Base-by-base conservation (phyloP, 2,329 filamentous ascomycete species). In the Colletotrichum cuscutae region DNA sequence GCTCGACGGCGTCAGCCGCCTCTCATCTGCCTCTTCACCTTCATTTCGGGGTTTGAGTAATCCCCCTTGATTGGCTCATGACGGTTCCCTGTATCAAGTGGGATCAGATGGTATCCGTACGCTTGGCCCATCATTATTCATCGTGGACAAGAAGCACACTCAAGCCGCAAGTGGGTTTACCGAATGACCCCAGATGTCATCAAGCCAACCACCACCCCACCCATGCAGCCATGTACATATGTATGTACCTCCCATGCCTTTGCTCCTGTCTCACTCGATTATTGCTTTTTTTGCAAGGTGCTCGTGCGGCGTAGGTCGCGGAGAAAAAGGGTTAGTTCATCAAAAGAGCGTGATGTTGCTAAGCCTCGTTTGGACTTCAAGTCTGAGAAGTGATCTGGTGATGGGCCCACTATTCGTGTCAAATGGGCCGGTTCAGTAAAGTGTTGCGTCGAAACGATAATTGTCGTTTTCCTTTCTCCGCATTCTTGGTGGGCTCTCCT, bases 331-430 rank as follows among this genome's bases (percentile, higher is more conserved):
- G 54, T 12, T 54, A 53, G 59, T 24, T 46, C 32, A 11, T n/a
- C 37, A 53, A 11, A 53, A n/a, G 59, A 68, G 19, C 42, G 42
- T 49, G 42, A 49, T 49, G 37, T 49, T 49, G 59, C 65, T 59
- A 64, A 60, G 46, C 66, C 70, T 59, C 54, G n/a, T 70, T 65
- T n/a, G 54, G 53, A 65, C 53, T 35, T 53, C 24, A 35, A 56
- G 32, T 69, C 53, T 64, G 52, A 68, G 68, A 62, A 62, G 59
- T 63, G 65, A 68, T 69, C 70, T 60, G 65, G 66, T 65, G 66
- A 70, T 68, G 60, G 70, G 26, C 54, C 61, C 65, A 65, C 54
- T 65, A 30, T 70, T 65, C 59, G 32, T 64, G 54, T 70, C 66
- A 61, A 68, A 54, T 46, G 54, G 19, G 53, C 37, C 11, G 42